phyloP scores from a whole-genome alignment of 345 rosid species.

The Eucalyptus erythrocorys region DNA sequence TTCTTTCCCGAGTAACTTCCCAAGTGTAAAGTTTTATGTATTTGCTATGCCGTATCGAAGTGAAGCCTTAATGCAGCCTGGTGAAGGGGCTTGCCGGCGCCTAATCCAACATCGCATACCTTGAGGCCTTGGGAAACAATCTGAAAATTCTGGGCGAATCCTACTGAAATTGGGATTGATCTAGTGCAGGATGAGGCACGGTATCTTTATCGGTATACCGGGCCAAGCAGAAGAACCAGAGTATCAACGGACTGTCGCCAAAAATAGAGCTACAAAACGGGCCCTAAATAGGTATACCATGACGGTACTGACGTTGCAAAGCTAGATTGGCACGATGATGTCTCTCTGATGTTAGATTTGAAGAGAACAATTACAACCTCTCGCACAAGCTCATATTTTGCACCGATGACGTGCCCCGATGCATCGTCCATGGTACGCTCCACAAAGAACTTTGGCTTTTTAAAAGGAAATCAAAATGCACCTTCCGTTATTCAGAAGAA shows the following conservation, averaged over 20 bases:
- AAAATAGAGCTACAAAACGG: neutral
- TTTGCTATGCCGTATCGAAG: neutral
- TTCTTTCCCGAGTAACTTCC: neutral
- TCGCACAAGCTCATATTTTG: neutral
- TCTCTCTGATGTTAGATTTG: neutral
- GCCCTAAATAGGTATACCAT: neutral
- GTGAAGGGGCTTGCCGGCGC: neutral
- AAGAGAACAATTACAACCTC: neutral
- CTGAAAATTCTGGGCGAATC: neutral
- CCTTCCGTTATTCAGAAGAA: neutral
- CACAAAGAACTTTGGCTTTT: neutral
- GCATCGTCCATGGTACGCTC: neutral
- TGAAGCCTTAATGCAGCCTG: neutral
- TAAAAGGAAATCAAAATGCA: neutral
- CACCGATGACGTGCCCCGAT: fast-evolving
- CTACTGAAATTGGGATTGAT: neutral
- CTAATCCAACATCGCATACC: neutral
- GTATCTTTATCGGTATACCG: neutral
- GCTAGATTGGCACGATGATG: neutral
- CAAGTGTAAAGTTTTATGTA: neutral
- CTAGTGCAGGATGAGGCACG: neutral
- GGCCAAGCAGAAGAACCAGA: too few relatives aligned
- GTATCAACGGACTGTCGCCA: neutral
- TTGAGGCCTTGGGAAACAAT: neutral
- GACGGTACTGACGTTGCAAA: neutral